Evolutionary conservation across 2,329 filamentous ascomycete species (phyloP), one percentile per base, ranked within the genome.

Genomic region (Scolecobasidium constrictum): DNA sequence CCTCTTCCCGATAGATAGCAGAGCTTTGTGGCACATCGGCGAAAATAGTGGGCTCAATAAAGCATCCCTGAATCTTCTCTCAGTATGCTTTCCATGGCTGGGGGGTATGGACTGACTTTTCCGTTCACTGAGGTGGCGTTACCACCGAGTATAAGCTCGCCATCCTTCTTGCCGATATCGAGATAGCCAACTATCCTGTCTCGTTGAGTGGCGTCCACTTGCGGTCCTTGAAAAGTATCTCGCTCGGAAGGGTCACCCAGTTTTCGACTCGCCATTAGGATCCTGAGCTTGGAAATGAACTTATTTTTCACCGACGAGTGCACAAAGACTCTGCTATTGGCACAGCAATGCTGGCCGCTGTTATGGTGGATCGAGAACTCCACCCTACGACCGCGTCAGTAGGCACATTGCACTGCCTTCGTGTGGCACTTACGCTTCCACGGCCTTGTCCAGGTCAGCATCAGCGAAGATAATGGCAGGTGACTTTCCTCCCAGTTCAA

Each of bases 31-130:
- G 16, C 7, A 44, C 42, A 48, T 59, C 53, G 12, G 53, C 48
- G 34, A 59, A 46, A 13, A 51, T 46, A 21, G 57, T 53, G 3
- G 52, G 50, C 19, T 51, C 50, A 17, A 51, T 46, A 38, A 44
- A 50, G 35, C 28, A 47, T 16, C 47, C 49, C n/a, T n/a, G n/a
- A n/a, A n/a, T n/a, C n/a, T n/a, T n/a, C n/a, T n/a, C n/a, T n/a
- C 65, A 0, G 62, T 59, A 43, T 81, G 75, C 3, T 57, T 63
- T 76, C 3, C 70, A 66, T 1, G 77, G 77, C 56, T 81, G 76
- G 3, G 72, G 67, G 3, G 62, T 54, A 0, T 63, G 52, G 21
- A 77, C 73, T 4, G 67, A 72, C n/a, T 74, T 64, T 2, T 73
- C 53, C 43, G 63, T 66, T 13, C 46, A 48, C 38, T 65, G 57